A percentile compares a stretch with the other conserved stretches of the same genome.
Evolutionary conservation across 441 rosid genomes (phyloP).

Genomic region (Pelargonium australe): DNA sequence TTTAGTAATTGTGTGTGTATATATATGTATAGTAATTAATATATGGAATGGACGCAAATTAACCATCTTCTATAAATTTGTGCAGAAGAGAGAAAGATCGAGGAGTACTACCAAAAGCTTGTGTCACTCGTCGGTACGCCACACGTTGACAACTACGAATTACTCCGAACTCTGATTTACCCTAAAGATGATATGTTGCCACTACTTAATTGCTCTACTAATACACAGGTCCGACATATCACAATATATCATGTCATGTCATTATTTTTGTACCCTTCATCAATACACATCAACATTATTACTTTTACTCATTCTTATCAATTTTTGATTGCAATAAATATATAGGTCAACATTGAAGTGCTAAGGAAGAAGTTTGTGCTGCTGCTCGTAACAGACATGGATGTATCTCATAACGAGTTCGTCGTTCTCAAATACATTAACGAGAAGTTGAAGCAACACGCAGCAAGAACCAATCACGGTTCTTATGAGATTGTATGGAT

Average conservation of each 20-base stretch:
- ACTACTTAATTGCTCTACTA: conserved; percentile 31
- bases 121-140: conserved; percentile 15
- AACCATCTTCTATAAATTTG: neutral
- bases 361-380: conserved; percentile 57
- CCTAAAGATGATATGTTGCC: conserved; percentile 35
- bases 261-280: too few species aligned
- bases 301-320: neutral
- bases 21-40: too few species aligned
- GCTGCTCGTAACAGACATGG: conserved; percentile 51
- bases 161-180: conserved; percentile 35
- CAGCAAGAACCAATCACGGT: conserved; percentile 22
- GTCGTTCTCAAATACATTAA: conserved; percentile 51
- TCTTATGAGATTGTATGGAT: conserved; percentile 65
- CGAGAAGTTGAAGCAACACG: conserved; percentile 40
- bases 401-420: conserved; percentile 48
- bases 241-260: neutral
- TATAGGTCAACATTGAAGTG: conserved; percentile 47
- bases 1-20: neutral
- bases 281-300: too few species aligned
- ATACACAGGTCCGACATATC: conserved; percentile 33
- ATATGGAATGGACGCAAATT: too few species aligned
- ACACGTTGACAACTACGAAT: conserved; percentile 41
- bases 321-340: too few species aligned
- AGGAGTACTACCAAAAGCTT: conserved; percentile 27
- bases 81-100: conserved; percentile 30